Evolutionary conservation across 78 protist genomes (phyloP).

Genomic region (Chrysochromulina parva): DNA sequence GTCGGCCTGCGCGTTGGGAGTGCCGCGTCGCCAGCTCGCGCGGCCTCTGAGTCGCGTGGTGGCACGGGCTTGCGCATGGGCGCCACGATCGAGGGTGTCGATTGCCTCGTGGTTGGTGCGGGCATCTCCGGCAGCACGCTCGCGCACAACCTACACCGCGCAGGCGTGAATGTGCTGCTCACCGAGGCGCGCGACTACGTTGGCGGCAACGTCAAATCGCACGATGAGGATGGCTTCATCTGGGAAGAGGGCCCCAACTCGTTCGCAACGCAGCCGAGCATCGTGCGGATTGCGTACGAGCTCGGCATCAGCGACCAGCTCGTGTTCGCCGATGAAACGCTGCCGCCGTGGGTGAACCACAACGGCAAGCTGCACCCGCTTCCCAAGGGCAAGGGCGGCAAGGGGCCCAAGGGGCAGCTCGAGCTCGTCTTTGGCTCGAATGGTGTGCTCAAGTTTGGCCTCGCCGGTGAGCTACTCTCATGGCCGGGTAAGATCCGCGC

Average conservation of each 20-base stretch:
- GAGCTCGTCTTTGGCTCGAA: conserved; percentile 2
- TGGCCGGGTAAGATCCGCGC: conserved; percentile 29
- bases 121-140: conserved; percentile 26
- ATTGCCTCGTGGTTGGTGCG: neutral
- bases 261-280: neutral
- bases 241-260: conserved; percentile 42
- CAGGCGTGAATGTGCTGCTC: neutral
- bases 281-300: neutral
- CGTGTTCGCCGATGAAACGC: conserved; percentile 20
- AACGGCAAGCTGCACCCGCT: neutral
- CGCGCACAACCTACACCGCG: neutral
- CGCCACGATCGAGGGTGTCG: neutral
- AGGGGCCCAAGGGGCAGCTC: conserved; percentile 19
- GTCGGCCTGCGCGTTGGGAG: no score
- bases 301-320: conserved; percentile 29
- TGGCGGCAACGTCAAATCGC: conserved; percentile 31
- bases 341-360: conserved; percentile 28
- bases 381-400: neutral
- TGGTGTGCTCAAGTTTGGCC: conserved; percentile 6
- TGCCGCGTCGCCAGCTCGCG: no score
- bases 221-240: neutral
- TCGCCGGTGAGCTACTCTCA: neutral
- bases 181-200: conserved; percentile 29
- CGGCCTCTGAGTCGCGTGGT: no score
- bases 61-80: no score